Percentiles rank a stretch among this genome's conserved stretches.
phyloP scores from a whole-genome alignment of 1,284 basidiomycete genomes.

The Leccinum variabile region DNA sequence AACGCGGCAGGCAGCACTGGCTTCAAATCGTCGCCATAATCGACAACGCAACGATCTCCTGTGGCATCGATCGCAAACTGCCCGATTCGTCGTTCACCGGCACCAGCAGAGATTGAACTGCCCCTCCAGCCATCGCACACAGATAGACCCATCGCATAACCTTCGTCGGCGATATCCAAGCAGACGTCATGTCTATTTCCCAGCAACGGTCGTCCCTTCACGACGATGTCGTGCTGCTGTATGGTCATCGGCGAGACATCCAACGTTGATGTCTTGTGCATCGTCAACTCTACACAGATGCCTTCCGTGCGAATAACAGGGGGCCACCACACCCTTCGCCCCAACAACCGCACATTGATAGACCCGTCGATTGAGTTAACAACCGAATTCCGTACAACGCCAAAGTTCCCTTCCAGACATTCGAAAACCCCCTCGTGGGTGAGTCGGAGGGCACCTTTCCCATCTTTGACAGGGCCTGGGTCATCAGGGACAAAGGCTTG shows the following conservation, averaged over 20 bases:
- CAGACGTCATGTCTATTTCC: background rate
- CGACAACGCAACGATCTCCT: background rate
- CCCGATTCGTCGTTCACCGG: background rate
- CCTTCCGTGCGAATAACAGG: background rate
- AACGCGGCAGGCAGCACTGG: background rate
- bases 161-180: background rate
- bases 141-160: background rate
- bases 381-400: background rate
- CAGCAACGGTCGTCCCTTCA: background rate
- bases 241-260: background rate
- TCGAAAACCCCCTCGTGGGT: background rate
- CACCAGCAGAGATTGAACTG: background rate
- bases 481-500: background rate
- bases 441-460: background rate
- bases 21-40: background rate
- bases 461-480: background rate
- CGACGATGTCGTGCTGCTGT: background rate
- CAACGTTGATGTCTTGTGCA: background rate
- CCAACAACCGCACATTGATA: background rate
- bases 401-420: background rate
- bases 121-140: background rate
- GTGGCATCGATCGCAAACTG: background rate
- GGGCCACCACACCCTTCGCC: background rate
- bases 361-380: background rate
- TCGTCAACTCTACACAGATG: background rate